These are phyloP conservation scores for Medicago arabica DNA, from an alignment of 306 rosid species.

Conservation along the genomic window DNA sequence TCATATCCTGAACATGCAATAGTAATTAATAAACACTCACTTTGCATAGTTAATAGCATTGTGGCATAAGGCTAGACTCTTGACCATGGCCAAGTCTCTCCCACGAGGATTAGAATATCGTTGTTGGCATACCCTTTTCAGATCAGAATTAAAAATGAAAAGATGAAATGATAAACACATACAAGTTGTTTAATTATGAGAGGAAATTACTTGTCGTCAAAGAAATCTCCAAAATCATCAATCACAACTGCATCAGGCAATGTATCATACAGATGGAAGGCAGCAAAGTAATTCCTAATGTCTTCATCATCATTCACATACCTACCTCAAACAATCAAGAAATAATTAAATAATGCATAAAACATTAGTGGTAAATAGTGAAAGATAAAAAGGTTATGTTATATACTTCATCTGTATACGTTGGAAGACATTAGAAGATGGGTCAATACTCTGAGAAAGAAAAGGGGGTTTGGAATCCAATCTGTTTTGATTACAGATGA, in stretches of 20 bases:
- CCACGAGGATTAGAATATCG: conserved; percentile 71
- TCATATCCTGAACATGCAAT: background rate
- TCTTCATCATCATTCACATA: conserved; percentile 81
- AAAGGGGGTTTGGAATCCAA: conserved; percentile 80
- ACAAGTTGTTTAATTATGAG: background rate
- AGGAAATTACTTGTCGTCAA: conserved; percentile 59
- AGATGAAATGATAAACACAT: background rate
- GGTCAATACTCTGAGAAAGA: conserved; percentile 87
- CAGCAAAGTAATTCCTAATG: conserved; percentile 83
- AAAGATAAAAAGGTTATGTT: background rate
- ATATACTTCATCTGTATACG: conserved; percentile 79
- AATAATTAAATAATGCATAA: background rate
- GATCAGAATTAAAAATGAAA: conserved; percentile 20
- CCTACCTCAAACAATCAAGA: conserved; percentile 42
- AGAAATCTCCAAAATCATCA: conserved; percentile 87
- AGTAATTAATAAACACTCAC: conserved; percentile 51
- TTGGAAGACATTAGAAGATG: conserved; percentile 66
- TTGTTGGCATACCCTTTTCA: conserved; percentile 74
- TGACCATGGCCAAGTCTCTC: conserved; percentile 85
- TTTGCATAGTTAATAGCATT: conserved; percentile 75
- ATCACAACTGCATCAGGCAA: conserved; percentile 75
- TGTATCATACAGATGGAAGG: conserved; percentile 69
- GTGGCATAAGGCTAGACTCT: conserved; percentile 82
- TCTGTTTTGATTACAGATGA: conserved; percentile 66
- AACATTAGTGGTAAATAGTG: background rate